These are phyloP conservation scores for Suillus spraguei DNA, from an alignment of 768 basidiomycete genomes.

Conservation along the genomic window DNA sequence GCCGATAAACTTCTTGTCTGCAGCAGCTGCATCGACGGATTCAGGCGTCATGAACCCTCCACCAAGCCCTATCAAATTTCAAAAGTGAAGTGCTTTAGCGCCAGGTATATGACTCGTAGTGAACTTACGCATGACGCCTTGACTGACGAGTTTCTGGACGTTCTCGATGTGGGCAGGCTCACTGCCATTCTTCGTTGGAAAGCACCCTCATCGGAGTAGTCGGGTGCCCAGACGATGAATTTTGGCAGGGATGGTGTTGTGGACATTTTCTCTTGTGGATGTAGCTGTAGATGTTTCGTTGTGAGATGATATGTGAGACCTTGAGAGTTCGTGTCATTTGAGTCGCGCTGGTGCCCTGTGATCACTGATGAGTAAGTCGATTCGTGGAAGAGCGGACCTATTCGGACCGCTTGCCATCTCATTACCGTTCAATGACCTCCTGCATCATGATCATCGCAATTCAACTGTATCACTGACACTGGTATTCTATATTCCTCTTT, in stretches of 20 bases:
- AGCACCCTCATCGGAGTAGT: conserved; percentile 58
- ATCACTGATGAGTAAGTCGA: no score
- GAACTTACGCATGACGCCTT: conserved; percentile 54
- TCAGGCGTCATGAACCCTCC: conserved; percentile 60
- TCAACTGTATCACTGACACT: no score
- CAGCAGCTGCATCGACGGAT: conserved; percentile 47
- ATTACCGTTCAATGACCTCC: no score
- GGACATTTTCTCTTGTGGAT: conserved; percentile 19
- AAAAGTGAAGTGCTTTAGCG: conserved; percentile 21
- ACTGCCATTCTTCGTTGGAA: conserved; percentile 55
- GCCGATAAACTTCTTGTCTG: conserved; percentile 59
- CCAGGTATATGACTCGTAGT: not conserved
- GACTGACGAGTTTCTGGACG: conserved; percentile 36
- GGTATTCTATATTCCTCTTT: no score
- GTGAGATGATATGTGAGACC: not conserved
- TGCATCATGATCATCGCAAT: no score
- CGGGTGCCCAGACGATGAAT: conserved; percentile 69
- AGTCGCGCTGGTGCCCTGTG: not conserved
- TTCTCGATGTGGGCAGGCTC: conserved; percentile 51
- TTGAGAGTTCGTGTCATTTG: not conserved
- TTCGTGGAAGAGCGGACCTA: conserved; percentile 6
- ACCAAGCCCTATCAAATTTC: conserved; percentile 48
- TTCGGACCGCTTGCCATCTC: not conserved
- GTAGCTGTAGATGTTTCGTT: conserved; percentile 1
- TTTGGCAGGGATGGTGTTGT: conserved; percentile 20